Evolutionary conservation across 305 asterid genomes (phyloP), one percentile per base, ranked within the genome.

Genomic region (Ruellia speciosa): DNA sequence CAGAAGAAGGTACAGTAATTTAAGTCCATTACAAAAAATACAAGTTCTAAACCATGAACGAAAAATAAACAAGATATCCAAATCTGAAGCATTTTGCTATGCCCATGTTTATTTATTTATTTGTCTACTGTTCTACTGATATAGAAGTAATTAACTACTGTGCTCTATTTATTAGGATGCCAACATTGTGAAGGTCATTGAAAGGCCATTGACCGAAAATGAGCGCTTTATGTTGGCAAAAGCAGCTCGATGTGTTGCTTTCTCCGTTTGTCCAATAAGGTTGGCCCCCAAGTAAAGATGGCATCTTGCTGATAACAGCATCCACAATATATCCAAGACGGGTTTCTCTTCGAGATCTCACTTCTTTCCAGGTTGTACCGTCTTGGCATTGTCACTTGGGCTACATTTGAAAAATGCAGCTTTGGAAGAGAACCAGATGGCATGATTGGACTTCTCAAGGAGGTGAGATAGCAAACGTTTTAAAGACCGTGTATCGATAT

Each of bases 231-330:
- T 83, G 93, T 70, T 90, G 77, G 98, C 98, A 14, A 90, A 85
- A 81, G 98, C 93, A 67, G 96, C 98, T 66, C 93, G 98, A 55
- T 90, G 96, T 40, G 65, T 85, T 65, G 96, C 95, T 31, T 90
- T 90, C 70, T 71, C 75, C 24, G 85, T 87, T 39, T 87, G 96
- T 66, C 98, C 98, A 3, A 85, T 85, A 74, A 83, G 66, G 67
- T 79, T 90, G 66, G 69, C 85, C 34, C 95, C 98, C 3, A 90
- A 87, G 73, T 85, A 78, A 24, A 24, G 31, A 82, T 54, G 6
- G 62, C 45, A 14, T 45, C 40, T 18, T 45, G 15, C 33, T 15
- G 41, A 49, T 15, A 9, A 33, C 45, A 3, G 24, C 49, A 14
- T 53, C 57, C 52, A 60, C 60, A 33, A 55, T n/a, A 19, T 37